Evolutionary conservation across 2,329 filamentous ascomycete genomes (phyloP), one percentile per base, ranked within the genome.

Genomic region (Colletotrichum sp.): DNA sequence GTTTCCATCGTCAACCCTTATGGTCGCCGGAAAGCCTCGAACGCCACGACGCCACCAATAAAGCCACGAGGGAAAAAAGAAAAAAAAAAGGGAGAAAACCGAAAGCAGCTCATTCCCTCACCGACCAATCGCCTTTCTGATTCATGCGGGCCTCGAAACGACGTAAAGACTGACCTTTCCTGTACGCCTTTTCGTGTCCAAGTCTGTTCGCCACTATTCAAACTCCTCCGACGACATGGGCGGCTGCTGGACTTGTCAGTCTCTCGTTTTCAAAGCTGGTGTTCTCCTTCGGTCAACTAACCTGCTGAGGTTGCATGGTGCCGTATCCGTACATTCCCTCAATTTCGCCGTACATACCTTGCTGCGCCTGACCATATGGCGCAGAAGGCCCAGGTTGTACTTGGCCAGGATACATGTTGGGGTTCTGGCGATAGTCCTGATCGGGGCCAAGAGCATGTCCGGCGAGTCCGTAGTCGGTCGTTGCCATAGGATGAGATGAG

Each of bases 281-380:
- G 6, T 36, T 73, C 65, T 58, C 38, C 16, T 28, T 26, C 26
- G n/a, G 13, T 63, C n/a, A 36, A 85, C 91, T 83, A 89, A 96
- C 95, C 88, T 96, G 95, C 84, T 98, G 95, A 78, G 94, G 91
- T 80, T 94, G 93, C 90, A 98, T 95, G 77, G 92, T 87, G 16
- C 93, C 90, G 83, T 98, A 98, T 52, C 91, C 91, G 79, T 99
- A 99, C 90, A 98, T 98, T 78, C 92, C 92, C 77, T 95, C 93
- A 85, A 96, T 93, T 72, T 94, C 93, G 72, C 93, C 90, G 82
- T 96, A 98, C 90, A 98, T 98, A 78, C 92, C 88, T 74, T 93
- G 92, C 79, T 94, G 93, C 61, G 94, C 91, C 81, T 97, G 95
- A 16, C 93, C 94, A 82, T 98, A 98, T 15, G 91, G 90, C 67